These are phyloP conservation scores for Aspergillus unguis DNA, from an alignment of 2,329 filamentous ascomycete genomes.

Conservation along the genomic window DNA sequence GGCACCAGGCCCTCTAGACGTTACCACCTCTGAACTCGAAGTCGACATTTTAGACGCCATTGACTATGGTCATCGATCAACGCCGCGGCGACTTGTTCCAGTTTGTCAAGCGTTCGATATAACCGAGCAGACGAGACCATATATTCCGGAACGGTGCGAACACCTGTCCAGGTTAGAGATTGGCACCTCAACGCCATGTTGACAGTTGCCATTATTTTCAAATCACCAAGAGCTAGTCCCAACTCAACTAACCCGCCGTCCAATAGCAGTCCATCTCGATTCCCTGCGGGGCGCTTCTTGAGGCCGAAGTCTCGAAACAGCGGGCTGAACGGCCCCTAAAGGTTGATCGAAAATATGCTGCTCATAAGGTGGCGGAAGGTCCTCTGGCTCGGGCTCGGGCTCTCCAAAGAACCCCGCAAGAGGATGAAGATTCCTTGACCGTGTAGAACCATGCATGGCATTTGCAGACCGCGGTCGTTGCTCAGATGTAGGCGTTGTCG, in stretches of 20 bases:
- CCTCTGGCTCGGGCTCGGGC: slow-evolving; percentile 1
- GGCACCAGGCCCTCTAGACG: neutral
- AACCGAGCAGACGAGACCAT: too few relatives aligned
- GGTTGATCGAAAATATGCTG: slow-evolving; percentile 23
- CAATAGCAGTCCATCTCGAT: slow-evolving; percentile 26
- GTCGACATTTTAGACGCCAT: neutral
- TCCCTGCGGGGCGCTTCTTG: neutral
- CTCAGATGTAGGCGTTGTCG: neutral
- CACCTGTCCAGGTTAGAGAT: too few relatives aligned
- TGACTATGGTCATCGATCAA: too few relatives aligned
- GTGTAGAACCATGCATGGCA: neutral
- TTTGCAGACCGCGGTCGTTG: neutral
- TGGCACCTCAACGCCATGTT: too few relatives aligned
- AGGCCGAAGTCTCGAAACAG: neutral
- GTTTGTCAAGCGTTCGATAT: too few relatives aligned
- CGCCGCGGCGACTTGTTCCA: too few relatives aligned
- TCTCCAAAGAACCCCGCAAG: neutral
- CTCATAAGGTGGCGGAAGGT: slow-evolving; percentile 29
- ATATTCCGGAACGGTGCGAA: too few relatives aligned
- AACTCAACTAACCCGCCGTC: slow-evolving; percentile 18
- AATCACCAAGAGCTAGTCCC: neutral
- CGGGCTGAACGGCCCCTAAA: slow-evolving; percentile 7
- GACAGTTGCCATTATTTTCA: neutral
- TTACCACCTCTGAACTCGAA: neutral
- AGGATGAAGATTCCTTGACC: slow-evolving; percentile 1